Percentiles rank a stretch among this genome's conserved stretches.
These are phyloP conservation scores for Trichoderma atrobrunneum DNA, from an alignment of 2,329 filamentous ascomycete species.

Conservation along the genomic window DNA sequence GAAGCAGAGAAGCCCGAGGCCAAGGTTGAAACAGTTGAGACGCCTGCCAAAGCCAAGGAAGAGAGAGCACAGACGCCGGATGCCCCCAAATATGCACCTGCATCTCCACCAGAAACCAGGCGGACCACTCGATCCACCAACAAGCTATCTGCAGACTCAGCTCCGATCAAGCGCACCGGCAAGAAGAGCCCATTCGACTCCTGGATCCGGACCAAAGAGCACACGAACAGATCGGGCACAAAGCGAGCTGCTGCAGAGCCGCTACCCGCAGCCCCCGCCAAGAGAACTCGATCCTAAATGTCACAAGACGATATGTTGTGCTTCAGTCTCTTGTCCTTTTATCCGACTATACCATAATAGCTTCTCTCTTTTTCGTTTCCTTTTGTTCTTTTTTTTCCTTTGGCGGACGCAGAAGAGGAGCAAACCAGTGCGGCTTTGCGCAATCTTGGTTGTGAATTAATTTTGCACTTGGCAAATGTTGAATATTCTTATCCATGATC, in stretches of 20 bases:
- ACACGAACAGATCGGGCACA: conserved; percentile 42
- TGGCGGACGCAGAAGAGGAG: not conserved
- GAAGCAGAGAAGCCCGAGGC: conserved; percentile 27
- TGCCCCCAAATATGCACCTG: conserved; percentile 54
- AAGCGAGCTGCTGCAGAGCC: conserved; percentile 41
- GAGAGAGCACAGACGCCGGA: conserved; percentile 47
- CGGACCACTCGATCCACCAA: conserved; percentile 57
- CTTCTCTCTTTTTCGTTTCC: not conserved
- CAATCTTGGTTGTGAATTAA: conserved; percentile 9
- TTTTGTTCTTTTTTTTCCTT: not conserved
- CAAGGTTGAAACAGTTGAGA: conserved; percentile 37
- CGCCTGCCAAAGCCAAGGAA: conserved; percentile 37
- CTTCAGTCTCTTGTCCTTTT: not conserved
- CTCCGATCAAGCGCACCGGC: conserved; percentile 40
- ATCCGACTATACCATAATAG: conserved; percentile 19
- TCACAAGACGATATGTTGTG: not conserved
- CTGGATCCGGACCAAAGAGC: conserved; percentile 65
- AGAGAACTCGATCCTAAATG: conserved; percentile 37
- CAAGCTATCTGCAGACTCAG: conserved; percentile 45
- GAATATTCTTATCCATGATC: conserved; percentile 19
- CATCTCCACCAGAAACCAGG: conserved; percentile 61
- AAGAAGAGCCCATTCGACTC: conserved; percentile 61
- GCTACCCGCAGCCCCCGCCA: conserved; percentile 32
- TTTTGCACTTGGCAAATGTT: conserved; percentile 15
- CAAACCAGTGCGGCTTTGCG: conserved; percentile 1